Evolutionary conservation across 164 flowering plant species (phyloP).

Genomic region (Liquidambar formosana): DNA sequence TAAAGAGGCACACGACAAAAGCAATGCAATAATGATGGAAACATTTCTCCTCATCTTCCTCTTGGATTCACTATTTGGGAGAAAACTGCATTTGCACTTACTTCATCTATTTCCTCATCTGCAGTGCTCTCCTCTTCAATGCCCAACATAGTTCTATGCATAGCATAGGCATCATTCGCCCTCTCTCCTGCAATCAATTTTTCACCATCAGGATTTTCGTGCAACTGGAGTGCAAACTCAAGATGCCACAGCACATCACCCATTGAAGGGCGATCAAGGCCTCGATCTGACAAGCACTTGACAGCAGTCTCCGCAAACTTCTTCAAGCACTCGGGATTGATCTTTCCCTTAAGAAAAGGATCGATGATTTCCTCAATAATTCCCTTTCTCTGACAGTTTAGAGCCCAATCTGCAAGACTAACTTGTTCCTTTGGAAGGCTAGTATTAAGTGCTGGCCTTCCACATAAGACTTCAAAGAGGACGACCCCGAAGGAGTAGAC

Average conservation of each 20-base stretch:
- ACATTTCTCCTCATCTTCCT: constrained; percentile 38
- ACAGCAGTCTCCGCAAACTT: constrained; percentile 41
- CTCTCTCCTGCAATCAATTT: background rate
- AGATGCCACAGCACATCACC: constrained; percentile 59
- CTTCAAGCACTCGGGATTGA: constrained; percentile 34
- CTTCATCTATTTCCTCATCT: constrained; percentile 19
- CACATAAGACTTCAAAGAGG: constrained; percentile 54
- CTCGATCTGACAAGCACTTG: constrained; percentile 49
- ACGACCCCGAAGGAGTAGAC: constrained; percentile 59
- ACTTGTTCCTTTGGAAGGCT: constrained; percentile 59
- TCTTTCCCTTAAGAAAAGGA: constrained; percentile 34
- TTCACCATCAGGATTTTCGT: constrained; percentile 25
- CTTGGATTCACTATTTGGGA: constrained; percentile 46
- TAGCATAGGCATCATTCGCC: constrained; percentile 1
- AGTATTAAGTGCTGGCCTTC: constrained; percentile 49
- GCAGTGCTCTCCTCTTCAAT: constrained; percentile 15
- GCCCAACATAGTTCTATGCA: constrained; percentile 5
- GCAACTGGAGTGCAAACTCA: constrained; percentile 43
- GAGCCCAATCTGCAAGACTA: constrained; percentile 57
- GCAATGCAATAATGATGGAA: background rate
- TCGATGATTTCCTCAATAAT: constrained; percentile 40
- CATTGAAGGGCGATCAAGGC: constrained; percentile 51
- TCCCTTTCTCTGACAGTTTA: constrained; percentile 32
- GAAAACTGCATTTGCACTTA: constrained; percentile 31
- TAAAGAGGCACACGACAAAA: background rate